phyloP scores from a whole-genome alignment of 2,329 filamentous ascomycete species.

The Trichoderma pleuroti region DNA sequence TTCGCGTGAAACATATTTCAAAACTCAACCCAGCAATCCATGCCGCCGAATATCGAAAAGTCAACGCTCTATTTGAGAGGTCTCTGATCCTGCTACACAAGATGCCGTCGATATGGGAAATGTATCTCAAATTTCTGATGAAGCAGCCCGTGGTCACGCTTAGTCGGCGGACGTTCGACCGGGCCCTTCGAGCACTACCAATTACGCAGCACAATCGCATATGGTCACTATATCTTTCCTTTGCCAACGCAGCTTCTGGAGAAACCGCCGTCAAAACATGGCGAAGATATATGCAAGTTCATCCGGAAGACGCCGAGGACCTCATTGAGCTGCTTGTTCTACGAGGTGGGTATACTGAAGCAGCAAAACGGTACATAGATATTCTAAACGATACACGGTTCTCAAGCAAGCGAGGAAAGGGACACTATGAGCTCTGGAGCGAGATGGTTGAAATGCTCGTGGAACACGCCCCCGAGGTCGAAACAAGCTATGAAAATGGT shows the following conservation, averaged over 20 bases:
- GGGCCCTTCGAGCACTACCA: constrained; percentile 83
- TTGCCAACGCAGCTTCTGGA: constrained; percentile 86
- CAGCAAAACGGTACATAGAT: constrained; percentile 84
- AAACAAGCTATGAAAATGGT: constrained; percentile 74
- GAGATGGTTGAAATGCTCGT: constrained; percentile 96
- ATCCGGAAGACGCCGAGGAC: constrained; percentile 91
- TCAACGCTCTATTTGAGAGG: constrained; percentile 91
- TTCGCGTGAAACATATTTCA: constrained; percentile 76
- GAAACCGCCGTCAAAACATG: constrained; percentile 90
- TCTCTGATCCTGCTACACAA: constrained; percentile 93
- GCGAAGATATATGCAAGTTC: constrained; percentile 94
- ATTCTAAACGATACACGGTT: constrained; percentile 89
- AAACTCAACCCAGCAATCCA: constrained; percentile 80
- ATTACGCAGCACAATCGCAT: constrained; percentile 94
- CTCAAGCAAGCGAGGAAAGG: constrained; percentile 88
- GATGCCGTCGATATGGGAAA: constrained; percentile 98
- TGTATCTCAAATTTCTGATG: constrained; percentile 89
- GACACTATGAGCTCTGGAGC: constrained; percentile 93
- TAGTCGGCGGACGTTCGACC: constrained; percentile 85
- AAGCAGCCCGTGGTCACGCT: constrained; percentile 87
- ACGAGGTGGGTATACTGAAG: constrained; percentile 82
- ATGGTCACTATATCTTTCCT: constrained; percentile 87
- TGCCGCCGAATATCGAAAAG: constrained; percentile 80
- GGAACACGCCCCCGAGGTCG: constrained; percentile 80
- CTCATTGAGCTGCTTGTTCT: constrained; percentile 87